phyloP scores from a whole-genome alignment of 352 stramenopile species.

The Phytophthora pinifolia region DNA sequence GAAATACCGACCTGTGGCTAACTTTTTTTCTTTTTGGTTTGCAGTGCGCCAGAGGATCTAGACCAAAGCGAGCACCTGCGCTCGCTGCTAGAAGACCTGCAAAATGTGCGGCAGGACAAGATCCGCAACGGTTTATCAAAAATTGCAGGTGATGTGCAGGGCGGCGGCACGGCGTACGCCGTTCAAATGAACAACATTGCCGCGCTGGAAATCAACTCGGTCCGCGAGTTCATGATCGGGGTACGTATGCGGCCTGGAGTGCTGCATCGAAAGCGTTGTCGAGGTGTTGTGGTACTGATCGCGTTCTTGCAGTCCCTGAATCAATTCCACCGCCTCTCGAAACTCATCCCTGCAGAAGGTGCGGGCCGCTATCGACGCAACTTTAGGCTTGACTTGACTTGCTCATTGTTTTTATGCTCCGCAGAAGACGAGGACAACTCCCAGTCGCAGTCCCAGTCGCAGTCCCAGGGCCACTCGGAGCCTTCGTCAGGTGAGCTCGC shows the following conservation, averaged over 20 bases:
- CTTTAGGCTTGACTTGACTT: background rate
- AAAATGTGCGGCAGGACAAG: constrained; percentile 89
- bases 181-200: constrained; percentile 91
- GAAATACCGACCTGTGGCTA: constrained; percentile 4
- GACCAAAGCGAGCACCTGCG: constrained; percentile 82
- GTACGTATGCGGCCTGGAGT: constrained; percentile 31
- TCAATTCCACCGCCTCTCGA: constrained; percentile 77
- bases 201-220: constrained; percentile 85
- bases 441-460: constrained; percentile 37
- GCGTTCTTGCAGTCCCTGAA: constrained; percentile 55
- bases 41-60: constrained; percentile 79
- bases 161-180: constrained; percentile 65
- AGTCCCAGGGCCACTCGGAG: constrained; percentile 39
- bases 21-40: constrained; percentile 6
- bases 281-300: background rate
- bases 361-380: constrained; percentile 5
- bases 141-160: constrained; percentile 78
- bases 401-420: background rate
- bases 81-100: constrained; percentile 83
- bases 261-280: background rate
- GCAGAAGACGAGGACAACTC: constrained; percentile 23
- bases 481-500: constrained; percentile 35
- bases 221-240: constrained; percentile 86
- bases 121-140: constrained; percentile 87
- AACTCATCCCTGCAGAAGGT: constrained; percentile 51